phyloP scores from a whole-genome alignment of 352 stramenopile genomes.

The Peronospora farinosa region DNA sequence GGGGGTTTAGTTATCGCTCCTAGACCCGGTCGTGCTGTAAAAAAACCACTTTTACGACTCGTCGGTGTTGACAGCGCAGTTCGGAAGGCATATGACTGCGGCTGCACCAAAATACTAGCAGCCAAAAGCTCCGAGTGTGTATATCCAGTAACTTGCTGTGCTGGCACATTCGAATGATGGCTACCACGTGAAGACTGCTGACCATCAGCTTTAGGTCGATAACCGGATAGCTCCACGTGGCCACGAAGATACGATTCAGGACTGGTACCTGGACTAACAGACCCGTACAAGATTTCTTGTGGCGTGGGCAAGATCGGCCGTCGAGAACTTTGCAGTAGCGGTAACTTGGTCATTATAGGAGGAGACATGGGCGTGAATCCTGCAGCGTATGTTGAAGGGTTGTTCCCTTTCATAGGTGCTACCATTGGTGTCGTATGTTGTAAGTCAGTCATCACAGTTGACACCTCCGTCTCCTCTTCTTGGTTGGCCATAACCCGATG shows the following conservation, averaged over 20 bases:
- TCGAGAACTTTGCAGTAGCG: constrained; percentile 14
- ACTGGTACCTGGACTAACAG: neutral
- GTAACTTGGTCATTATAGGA: constrained; percentile 6
- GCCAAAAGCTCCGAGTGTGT: constrained; percentile 31
- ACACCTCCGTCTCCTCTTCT: constrained; percentile 3
- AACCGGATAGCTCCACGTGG: constrained; percentile 6
- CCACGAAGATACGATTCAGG: constrained; percentile 13
- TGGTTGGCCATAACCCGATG: constrained; percentile 5
- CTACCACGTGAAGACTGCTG: neutral
- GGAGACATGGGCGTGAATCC: constrained; percentile 2
- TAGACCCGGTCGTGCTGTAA: neutral
- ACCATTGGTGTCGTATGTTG: neutral
- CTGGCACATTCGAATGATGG: constrained; percentile 14
- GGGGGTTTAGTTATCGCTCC: constrained; percentile 4
- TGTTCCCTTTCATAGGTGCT: constrained; percentile 7
- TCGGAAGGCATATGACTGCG: constrained; percentile 1
- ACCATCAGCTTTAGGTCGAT: constrained; percentile 1
- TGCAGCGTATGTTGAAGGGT: constrained; percentile 1
- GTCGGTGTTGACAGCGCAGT: neutral
- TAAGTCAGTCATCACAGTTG: neutral
- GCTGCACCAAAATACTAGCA: constrained; percentile 25
- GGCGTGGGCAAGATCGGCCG: constrained; percentile 6
- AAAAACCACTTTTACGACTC: constrained; percentile 7
- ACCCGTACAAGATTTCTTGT: constrained; percentile 1
- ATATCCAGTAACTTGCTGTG: constrained; percentile 13